Evolutionary conservation across 2,329 filamentous ascomycete species (phyloP), one percentile per base, ranked within the genome.

Genomic region (Cladosporium sphaerospermum): DNA sequence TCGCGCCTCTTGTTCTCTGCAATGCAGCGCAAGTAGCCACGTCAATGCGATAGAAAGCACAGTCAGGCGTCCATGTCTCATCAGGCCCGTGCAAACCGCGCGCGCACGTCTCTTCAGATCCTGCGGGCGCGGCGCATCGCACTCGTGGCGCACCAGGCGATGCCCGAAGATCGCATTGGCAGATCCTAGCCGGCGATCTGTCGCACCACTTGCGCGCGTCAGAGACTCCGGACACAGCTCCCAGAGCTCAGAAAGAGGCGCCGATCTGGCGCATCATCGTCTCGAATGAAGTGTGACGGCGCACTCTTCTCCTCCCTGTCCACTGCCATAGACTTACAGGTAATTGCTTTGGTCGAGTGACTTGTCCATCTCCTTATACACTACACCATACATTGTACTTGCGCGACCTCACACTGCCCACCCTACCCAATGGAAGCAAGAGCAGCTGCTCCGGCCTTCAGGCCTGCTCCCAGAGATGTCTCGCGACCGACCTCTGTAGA

Each of bases 181-280:
- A 32, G 42, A 44, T 32, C 19, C 42, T 5, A n/a, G 44, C 11
- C 36, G n/a, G n/a, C 40, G 14, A 33, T 32, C 39, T 23, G 23
- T 28, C 23, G 23, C 23, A 28, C 19, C 40, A 32, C 36, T 14
- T 39, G 31, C 19, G 40, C 47, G 47, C 48, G 48, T 51, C 48
- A 51, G 39, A 32, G 39, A 51, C 40, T 51, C 39, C 39, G 32
- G 40, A 11, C 18, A 34, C 16, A 41, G 36, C 36, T 49, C 10
- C 32, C 16, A 9, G 23, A 41, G 46, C 36, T 49, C 46, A 33
- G 44, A 33, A 51, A 37, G 32, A 44, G 48, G 40, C 48, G 47
- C 31, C 31, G 48, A 44, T 51, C 47, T 13, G 39, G 34, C 16
- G 46, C n/a, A 49, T 41, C 36, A 9, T 42, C 18, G 13, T 39